A percentile compares a stretch with the other conserved stretches of the same genome.
Conservation (phyloP, 1,284 basidiomycete species). For the Cutaneotrichosporon sp. region DNA sequence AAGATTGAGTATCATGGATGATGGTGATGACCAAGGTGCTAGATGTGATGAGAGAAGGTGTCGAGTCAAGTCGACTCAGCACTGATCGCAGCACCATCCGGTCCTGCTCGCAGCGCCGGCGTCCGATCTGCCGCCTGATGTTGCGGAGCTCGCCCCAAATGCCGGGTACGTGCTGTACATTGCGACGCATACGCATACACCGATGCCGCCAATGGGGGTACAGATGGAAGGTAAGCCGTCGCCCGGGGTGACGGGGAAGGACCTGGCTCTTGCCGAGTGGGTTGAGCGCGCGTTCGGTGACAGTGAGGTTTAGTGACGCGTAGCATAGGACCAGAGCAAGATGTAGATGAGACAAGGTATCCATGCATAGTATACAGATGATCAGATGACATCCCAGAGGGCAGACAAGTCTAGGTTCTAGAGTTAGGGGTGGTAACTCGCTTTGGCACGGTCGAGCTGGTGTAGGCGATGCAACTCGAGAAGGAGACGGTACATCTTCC, state of each 20-base stretch:
- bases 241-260: conserved; percentile 47
- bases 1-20: too few species aligned
- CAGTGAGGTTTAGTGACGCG: too few species aligned
- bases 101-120: conserved; percentile 33
- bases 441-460: conserved; percentile 41
- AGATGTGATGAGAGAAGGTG: too few species aligned
- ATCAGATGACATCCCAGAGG: background rate
- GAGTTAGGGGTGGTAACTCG: conserved; percentile 23
- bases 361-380: background rate
- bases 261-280: conserved; percentile 37
- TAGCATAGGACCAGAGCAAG: background rate
- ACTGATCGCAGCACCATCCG: conserved; percentile 43
- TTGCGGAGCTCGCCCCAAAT: background rate
- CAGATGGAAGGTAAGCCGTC: conserved; percentile 28
- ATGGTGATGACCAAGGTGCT: too few species aligned
- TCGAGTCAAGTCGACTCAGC: background rate
- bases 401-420: background rate
- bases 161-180: conserved; percentile 38
- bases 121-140: conserved; percentile 27
- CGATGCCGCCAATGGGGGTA: conserved; percentile 33
- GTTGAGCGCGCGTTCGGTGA: conserved; percentile 26
- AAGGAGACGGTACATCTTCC: conserved; percentile 50
- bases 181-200: conserved; percentile 47
- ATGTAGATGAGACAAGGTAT: background rate
- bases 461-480: conserved; percentile 48